These are phyloP conservation scores for Cryptosporidium ubiquitum DNA, from an alignment of 169 alveolate species.

Conservation along the genomic window DNA sequence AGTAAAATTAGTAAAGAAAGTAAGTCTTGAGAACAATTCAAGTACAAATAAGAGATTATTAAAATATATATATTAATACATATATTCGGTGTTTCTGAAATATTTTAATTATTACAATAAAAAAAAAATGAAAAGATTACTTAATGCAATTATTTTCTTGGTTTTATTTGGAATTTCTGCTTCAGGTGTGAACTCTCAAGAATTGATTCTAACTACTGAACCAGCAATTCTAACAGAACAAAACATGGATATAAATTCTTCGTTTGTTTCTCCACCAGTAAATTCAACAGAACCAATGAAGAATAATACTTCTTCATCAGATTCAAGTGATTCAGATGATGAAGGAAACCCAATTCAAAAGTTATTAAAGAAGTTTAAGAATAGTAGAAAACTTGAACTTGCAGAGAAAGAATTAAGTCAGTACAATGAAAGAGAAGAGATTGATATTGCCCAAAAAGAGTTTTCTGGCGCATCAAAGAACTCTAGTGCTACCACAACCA, in stretches of 20 bases:
- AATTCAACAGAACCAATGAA: not conserved
- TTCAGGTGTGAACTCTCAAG: not conserved
- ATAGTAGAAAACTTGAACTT: not conserved
- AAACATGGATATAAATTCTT: not conserved
- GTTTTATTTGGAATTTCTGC: not conserved
- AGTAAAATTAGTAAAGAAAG: not conserved
- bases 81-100: constrained; percentile 6
- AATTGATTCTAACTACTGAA: not conserved
- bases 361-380: not conserved
- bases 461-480: not conserved
- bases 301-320: constrained; percentile 26
- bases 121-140: not conserved
- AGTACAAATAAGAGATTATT: not conserved
- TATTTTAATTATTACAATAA: not conserved
- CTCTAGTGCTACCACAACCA: not conserved
- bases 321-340: constrained; percentile 22
- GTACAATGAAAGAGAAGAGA: constrained; percentile 8
- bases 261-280: constrained; percentile 37
- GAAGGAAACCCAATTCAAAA: not conserved
- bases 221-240: not conserved
- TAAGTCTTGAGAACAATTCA: not conserved
- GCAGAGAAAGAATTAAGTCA: not conserved
- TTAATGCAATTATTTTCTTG: not conserved
- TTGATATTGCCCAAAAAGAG: not conserved
- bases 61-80: not conserved